A percentile compares a stretch with the other conserved stretches of the same genome.
phyloP scores from a whole-genome alignment of 257 asterid species.

The Prunella vulgaris region DNA sequence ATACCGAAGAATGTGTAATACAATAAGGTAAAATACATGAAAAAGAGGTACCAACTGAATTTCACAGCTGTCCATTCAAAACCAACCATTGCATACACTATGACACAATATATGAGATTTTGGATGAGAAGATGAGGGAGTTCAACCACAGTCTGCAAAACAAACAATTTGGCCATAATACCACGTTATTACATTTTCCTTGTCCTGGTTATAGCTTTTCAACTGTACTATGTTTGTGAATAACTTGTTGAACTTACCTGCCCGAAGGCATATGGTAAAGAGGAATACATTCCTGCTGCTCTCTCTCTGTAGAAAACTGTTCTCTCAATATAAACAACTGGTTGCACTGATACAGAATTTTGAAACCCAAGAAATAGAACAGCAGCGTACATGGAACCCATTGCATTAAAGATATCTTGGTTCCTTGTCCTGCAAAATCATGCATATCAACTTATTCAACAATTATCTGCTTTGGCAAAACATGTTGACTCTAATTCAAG shows the following conservation, averaged over 20 bases:
- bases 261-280: constrained; percentile 75
- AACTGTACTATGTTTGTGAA: not conserved
- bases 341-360: constrained; percentile 71
- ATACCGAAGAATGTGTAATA: constrained; percentile 86
- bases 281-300: constrained; percentile 92
- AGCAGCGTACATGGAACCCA: constrained; percentile 80
- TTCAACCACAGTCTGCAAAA: constrained; percentile 52
- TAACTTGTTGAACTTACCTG: constrained; percentile 36
- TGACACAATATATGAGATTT: constrained; percentile 43
- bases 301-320: constrained; percentile 80
- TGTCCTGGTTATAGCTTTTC: not conserved
- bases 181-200: not conserved
- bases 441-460: not conserved
- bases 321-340: constrained; percentile 73
- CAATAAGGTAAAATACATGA: constrained; percentile 70
- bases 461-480: not conserved
- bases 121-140: constrained; percentile 65
- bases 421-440: constrained; percentile 37
- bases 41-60: constrained; percentile 72
- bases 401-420: constrained; percentile 75
- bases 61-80: constrained; percentile 67
- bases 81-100: constrained; percentile 74
- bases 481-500: not conserved
- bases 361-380: constrained; percentile 69
- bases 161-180: not conserved